Percentiles rank a stretch among this genome's conserved stretches.
Evolutionary conservation across 805 yeast species (phyloP).

Genomic region (Starmerella tilneyi): DNA sequence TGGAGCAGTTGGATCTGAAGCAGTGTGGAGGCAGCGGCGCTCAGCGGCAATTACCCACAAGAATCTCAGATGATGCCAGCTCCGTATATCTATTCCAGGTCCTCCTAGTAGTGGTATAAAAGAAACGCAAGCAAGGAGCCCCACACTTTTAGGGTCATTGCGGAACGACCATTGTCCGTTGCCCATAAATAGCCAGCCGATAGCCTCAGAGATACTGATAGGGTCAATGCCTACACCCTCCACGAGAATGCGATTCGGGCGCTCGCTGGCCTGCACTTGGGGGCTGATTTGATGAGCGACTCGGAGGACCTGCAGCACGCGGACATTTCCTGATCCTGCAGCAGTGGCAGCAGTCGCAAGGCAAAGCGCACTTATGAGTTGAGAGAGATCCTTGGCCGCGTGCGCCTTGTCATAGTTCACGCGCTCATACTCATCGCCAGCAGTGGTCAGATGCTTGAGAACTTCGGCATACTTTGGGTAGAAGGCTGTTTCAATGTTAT

Average conservation of each 20-base stretch:
- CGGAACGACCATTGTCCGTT: constrained; percentile 84
- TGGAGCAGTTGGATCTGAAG: constrained; percentile 53
- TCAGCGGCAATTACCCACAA: constrained; percentile 83
- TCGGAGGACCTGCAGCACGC: constrained; percentile 61
- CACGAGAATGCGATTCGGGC: constrained; percentile 3
- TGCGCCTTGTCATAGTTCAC: constrained; percentile 1
- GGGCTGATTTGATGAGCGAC: constrained; percentile 36
- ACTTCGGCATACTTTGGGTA: constrained; percentile 29
- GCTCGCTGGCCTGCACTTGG: constrained; percentile 8
- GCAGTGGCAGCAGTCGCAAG: constrained; percentile 61
- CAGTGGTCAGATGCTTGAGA: neutral
- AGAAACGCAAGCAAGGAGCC: constrained; percentile 52
- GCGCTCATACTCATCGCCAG: neutral
- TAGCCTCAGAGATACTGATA: constrained; percentile 66
- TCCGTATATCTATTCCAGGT: constrained; percentile 30
- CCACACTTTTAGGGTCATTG: constrained; percentile 52
- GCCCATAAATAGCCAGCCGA: constrained; percentile 82
- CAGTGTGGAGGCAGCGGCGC: constrained; percentile 65
- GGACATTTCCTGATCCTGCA: constrained; percentile 88
- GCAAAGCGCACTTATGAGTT: constrained; percentile 36
- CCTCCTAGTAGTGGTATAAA: constrained; percentile 18
- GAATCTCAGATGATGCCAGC: constrained; percentile 75
- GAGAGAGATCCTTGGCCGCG: constrained; percentile 4
- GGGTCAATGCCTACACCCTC: constrained; percentile 48
- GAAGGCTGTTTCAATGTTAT: constrained; percentile 45